These are phyloP conservation scores for Teunomyces kruisii DNA, from an alignment of 805 yeast genomes.

Conservation along the genomic window DNA sequence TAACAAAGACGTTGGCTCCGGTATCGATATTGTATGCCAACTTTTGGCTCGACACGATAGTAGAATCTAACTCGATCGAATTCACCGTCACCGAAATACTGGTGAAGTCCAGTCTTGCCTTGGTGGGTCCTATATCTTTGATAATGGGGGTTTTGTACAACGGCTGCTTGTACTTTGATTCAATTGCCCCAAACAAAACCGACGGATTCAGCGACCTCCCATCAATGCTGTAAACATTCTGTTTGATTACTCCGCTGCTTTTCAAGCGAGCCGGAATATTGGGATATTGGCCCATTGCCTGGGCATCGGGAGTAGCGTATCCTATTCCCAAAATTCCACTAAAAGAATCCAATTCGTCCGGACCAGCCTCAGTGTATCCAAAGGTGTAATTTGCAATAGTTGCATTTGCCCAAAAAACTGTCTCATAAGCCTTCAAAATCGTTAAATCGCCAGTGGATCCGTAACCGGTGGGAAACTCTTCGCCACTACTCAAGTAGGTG, in stretches of 20 bases:
- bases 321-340: conserved; percentile 20
- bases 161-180: conserved; percentile 25
- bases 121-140: conserved; percentile 10
- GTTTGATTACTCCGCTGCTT: conserved; percentile 8
- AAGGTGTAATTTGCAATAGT: conserved; percentile 7
- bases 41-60: conserved; percentile 12
- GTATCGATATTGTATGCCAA: conserved; percentile 17
- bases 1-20: conserved; percentile 16
- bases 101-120: conserved; percentile 7
- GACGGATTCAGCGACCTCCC: conserved; percentile 7
- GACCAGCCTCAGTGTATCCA: conserved; percentile 8
- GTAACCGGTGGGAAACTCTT: background rate
- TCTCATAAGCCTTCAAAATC: conserved; percentile 3
- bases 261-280: conserved; percentile 16
- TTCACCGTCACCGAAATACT: conserved; percentile 14
- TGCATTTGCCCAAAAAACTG: conserved; percentile 2
- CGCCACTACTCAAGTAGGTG: conserved; percentile 1
- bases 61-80: conserved; percentile 7
- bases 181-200: conserved; percentile 35
- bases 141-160: conserved; percentile 16
- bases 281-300: conserved; percentile 11
- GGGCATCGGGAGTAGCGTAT: conserved; percentile 6
- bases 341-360: background rate
- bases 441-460: conserved; percentile 7
- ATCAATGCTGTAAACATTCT: conserved; percentile 12